Conservation (phyloP, 345 rosid species). For the Fremontodendron californicum region DNA sequence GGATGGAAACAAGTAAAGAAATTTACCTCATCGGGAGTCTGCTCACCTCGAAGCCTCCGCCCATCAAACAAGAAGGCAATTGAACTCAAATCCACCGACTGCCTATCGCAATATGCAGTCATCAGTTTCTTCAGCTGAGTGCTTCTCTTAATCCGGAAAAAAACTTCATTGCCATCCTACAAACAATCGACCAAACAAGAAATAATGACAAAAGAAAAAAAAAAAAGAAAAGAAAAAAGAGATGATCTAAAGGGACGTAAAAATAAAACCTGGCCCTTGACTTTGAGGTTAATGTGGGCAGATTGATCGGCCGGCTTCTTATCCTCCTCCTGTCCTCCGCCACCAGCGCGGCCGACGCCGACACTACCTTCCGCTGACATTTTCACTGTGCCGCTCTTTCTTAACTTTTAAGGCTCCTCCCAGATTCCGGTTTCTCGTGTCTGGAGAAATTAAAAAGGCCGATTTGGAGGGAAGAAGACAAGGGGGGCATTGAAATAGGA, state of each 20-base stretch:
- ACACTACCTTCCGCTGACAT: conserved; percentile 43
- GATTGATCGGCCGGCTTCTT: conserved; percentile 60
- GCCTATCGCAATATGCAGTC: conserved; percentile 80
- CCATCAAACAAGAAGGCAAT: conserved; percentile 89
- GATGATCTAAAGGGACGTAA: background rate
- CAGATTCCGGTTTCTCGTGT: background rate
- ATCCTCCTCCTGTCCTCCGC: conserved; percentile 48
- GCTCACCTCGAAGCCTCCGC: conserved; percentile 75
- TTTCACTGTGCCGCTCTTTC: background rate
- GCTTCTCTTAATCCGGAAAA: conserved; percentile 79
- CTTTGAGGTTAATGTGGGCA: conserved; percentile 69
- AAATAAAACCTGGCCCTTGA: conserved; percentile 61
- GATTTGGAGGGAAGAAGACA: background rate
- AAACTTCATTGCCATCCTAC: conserved; percentile 89
- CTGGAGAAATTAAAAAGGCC: background rate
- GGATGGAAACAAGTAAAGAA: background rate
- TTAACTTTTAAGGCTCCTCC: background rate
- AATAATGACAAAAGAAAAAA: background rate
- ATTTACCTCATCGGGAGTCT: conserved; percentile 84
- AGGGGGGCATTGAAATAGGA: background rate
- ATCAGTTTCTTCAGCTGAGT: conserved; percentile 76
- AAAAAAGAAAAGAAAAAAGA: background rate
- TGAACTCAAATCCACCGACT: conserved; percentile 67
- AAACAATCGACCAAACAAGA: background rate
- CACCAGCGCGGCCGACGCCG: conserved; percentile 22